A percentile compares a stretch with the other conserved stretches of the same genome.
phyloP scores from a whole-genome alignment of 495 filamentous ascomycete species.

The Penicillium psychrofluorescens region DNA sequence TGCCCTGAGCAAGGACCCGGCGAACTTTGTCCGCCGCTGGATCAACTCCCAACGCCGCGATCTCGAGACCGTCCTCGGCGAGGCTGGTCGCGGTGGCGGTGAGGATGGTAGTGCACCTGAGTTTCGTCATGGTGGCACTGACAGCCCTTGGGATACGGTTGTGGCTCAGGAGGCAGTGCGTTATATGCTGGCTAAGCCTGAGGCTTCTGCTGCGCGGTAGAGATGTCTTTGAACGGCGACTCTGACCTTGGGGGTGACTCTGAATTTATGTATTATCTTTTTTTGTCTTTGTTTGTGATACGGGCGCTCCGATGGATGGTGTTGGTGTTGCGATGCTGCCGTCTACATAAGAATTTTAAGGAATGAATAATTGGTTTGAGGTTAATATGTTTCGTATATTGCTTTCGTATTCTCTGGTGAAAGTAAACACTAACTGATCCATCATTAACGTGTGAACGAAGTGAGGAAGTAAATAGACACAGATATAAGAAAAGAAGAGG shows the following conservation, averaged over 20 bases:
- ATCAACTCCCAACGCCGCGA: conserved; percentile 82
- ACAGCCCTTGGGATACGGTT: conserved; percentile 47
- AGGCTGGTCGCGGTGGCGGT: conserved; percentile 60
- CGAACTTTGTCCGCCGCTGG: conserved; percentile 74
- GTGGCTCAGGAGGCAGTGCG: conserved; percentile 42
- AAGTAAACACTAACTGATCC: no score
- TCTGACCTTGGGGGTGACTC: conserved; percentile 1
- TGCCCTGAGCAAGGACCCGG: conserved; percentile 70
- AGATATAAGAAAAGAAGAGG: no score
- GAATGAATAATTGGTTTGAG: no score
- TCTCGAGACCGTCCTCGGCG: conserved; percentile 82
- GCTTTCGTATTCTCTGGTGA: no score
- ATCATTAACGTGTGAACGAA: no score
- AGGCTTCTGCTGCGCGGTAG: conserved; percentile 24
- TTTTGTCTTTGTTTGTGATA: conserved; percentile 3
- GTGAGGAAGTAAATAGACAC: no score
- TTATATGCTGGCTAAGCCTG: conserved; percentile 42
- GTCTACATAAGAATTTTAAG: no score
- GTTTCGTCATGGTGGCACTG: conserved; percentile 48
- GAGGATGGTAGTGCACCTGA: conserved; percentile 54
- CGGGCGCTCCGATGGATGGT: conserved; percentile 17
- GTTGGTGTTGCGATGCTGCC: no score
- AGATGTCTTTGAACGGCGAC: not conserved
- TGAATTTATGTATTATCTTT: not conserved
- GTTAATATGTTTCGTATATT: no score